A percentile compares a stretch with the other conserved stretches of the same genome.
These are phyloP conservation scores for Fraxinus angustifolia DNA, from an alignment of 305 asterid genomes.

Conservation along the genomic window DNA sequence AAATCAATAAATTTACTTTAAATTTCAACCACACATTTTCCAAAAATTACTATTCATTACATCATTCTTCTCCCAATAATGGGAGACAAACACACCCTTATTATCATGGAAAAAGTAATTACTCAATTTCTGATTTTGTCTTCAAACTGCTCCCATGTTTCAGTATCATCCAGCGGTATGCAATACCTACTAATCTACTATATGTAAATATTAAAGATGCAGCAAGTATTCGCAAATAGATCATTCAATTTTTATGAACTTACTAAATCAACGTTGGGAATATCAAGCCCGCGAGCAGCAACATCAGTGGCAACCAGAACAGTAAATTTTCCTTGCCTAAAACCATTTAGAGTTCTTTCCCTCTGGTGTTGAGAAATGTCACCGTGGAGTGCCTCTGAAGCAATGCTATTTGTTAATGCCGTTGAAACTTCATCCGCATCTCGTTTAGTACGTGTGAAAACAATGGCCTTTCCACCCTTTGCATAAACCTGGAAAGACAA, in stretches of 20 bases:
- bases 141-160: neutral
- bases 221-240: neutral
- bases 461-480: slow-evolving; percentile 90
- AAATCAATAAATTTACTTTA: too few relatives aligned
- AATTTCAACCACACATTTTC: too few relatives aligned
- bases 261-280: slow-evolving; percentile 95
- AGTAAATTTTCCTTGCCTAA: slow-evolving; percentile 87
- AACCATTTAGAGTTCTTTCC: slow-evolving; percentile 86
- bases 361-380: slow-evolving; percentile 98
- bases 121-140: neutral
- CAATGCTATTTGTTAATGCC: slow-evolving; percentile 66
- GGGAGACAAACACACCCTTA: neutral
- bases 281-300: slow-evolving; percentile 98
- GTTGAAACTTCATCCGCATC: slow-evolving; percentile 94
- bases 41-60: too few relatives aligned
- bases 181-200: neutral
- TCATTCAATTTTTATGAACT: slow-evolving; percentile 30
- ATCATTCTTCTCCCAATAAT: too few relatives aligned
- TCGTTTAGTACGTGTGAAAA: slow-evolving; percentile 90
- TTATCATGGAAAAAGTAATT: neutral
- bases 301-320: slow-evolving; percentile 96
- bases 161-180: neutral
- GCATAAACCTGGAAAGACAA: slow-evolving; percentile 69
- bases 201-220: neutral
- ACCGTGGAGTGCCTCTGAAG: slow-evolving; percentile 92